Conservation (phyloP, 495 filamentous ascomycete species). For the Aspergillus heteromorphus region DNA sequence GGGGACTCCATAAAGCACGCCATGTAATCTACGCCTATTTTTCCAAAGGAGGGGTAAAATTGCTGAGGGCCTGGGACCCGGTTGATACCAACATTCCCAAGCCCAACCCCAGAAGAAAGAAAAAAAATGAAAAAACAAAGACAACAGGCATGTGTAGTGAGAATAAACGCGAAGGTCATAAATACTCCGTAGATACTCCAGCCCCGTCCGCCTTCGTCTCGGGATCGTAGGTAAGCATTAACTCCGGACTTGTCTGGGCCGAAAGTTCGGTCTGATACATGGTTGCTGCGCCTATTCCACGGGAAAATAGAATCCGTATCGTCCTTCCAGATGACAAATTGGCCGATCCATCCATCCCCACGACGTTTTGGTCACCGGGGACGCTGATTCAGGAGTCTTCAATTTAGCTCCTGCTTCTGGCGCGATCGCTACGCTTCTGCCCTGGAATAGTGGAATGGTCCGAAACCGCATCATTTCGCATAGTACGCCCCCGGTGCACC, state of each 20-base stretch:
- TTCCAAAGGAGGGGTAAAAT: not conserved
- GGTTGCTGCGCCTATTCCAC: constrained; percentile 10
- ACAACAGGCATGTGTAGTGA: not conserved
- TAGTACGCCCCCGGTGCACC: not conserved
- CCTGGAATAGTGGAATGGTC: constrained; percentile 2
- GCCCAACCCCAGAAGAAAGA: too few species aligned
- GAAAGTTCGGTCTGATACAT: constrained; percentile 13
- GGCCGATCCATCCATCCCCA: constrained; percentile 37
- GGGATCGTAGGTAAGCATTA: constrained; percentile 8
- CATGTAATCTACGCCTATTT: not conserved
- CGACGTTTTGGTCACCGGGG: constrained; percentile 34
- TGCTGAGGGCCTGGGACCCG: not conserved
- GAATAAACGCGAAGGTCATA: not conserved
- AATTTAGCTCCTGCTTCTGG: constrained; percentile 15
- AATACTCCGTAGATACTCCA: constrained; percentile 3
- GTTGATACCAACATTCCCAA: too few species aligned
- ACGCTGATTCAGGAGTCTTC: constrained; percentile 2
- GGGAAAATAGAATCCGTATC: constrained; percentile 45
- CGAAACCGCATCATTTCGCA: not conserved
- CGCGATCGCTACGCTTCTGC: constrained; percentile 9
- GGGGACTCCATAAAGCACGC: constrained; percentile 11
- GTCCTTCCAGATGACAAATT: constrained; percentile 35
- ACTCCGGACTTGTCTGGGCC: constrained; percentile 19
- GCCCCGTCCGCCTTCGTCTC: constrained; percentile 1
- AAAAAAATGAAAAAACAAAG: too few species aligned